phyloP scores from a whole-genome alignment of 257 asterid species.

The Gynochthodes officinalis region DNA sequence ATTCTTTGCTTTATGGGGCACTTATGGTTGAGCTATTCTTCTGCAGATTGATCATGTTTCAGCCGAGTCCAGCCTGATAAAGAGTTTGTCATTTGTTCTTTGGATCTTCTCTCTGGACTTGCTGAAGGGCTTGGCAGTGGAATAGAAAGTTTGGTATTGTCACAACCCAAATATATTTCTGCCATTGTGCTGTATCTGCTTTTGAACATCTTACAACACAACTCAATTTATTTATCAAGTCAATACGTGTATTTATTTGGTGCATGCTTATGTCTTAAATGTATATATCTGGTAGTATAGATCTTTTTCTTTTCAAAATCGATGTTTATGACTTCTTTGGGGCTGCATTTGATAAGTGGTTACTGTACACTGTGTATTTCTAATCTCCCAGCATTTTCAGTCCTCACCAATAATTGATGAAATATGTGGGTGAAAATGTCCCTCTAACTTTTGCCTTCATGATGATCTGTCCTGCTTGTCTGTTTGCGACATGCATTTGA shows the following conservation, averaged over 20 bases:
- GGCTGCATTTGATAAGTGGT: too few species aligned
- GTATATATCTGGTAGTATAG: neutral
- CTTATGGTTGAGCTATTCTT: constrained; percentile 15
- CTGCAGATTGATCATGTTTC: constrained; percentile 80
- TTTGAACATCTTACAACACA: neutral
- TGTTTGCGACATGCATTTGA: neutral
- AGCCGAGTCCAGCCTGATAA: constrained; percentile 81
- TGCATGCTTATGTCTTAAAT: neutral
- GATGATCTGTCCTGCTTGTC: too few species aligned
- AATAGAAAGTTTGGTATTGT: constrained; percentile 86
- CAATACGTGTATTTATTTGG: neutral
- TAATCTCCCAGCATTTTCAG: neutral
- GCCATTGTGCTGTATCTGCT: neutral
- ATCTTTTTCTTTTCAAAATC: too few species aligned
- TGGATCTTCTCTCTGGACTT: constrained; percentile 99
- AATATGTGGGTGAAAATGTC: too few species aligned
- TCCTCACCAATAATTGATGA: neutral
- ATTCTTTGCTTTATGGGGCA: neutral
- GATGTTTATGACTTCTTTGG: too few species aligned
- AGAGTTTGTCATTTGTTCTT: constrained; percentile 87
- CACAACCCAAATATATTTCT: constrained; percentile 17
- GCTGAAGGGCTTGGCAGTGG: constrained; percentile 97
- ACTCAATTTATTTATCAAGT: neutral
- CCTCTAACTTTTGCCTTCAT: too few species aligned
- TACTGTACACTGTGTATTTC: neutral